Evolutionary conservation across 305 asterid species (phyloP), one percentile per base, ranked within the genome.

Genomic region (Andrographis paniculata): DNA sequence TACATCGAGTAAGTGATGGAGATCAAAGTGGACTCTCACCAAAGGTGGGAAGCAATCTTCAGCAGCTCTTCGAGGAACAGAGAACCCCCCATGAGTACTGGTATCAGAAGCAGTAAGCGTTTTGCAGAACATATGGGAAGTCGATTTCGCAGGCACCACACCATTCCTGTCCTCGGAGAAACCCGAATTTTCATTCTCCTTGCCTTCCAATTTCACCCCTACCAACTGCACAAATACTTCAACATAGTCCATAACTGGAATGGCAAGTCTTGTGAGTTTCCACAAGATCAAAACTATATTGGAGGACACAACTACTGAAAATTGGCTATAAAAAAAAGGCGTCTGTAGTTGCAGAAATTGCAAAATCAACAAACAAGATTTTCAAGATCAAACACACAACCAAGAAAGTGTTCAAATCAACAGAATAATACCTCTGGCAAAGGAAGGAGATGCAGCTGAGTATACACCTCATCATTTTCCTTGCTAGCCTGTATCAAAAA

Each of bases 11-110:
- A 24, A 24, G 30, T 8, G 8, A 24, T 24, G 8, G 4, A 37
- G 14, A 5, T 37, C 17, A 5, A 37, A 13, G 14, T 14, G 17
- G 42, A 13, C 0, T 37, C 42, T 2, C 14, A 37, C 99, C 94
- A 92, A 76, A 66, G 95, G 99, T 3, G 94, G 95, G 56, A 92
- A 92, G 71, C 99, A 92, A 68, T 92, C 99, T 69, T 92, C 99
- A 15, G 99, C 99, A 60, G 99, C 99, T 57, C 95, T 76, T 18
- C 99, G 93, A 46, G 99, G 99, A 65, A 92, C 99, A 5, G 99
- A 92, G 68, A 92, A 87, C 50, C 99, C 99, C 51, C 99, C 99
- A 40, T 92, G 97, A 11, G 95, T 87, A 54, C 97, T 92, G n/a
- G 99, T 37, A 37, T 33, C 39, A 33, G 39, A 33, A 6, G 39